phyloP scores from a whole-genome alignment of 441 rosid species.

The Populus hybrid region DNA sequence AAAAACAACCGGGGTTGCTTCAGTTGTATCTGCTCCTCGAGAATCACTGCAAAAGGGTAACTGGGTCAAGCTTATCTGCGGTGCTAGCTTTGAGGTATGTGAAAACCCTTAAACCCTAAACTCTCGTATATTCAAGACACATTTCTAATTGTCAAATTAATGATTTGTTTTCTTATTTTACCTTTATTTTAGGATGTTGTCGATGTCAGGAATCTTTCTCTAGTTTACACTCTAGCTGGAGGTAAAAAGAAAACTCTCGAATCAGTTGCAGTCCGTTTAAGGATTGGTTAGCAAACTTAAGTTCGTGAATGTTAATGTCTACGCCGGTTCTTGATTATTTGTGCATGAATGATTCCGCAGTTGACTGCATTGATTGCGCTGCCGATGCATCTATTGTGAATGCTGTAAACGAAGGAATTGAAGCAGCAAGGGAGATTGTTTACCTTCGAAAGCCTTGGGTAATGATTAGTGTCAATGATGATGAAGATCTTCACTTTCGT shows the following conservation, averaged over 20 bases:
- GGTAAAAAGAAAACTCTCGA: constrained; percentile 27
- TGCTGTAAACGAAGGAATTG: constrained; percentile 59
- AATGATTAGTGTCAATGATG: constrained; percentile 65
- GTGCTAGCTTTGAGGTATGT: constrained; percentile 63
- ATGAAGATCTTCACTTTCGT: constrained; percentile 65
- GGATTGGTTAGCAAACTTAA: not conserved
- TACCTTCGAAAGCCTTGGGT: constrained; percentile 57
- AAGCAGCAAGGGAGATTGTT: constrained; percentile 40
- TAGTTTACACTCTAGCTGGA: constrained; percentile 67
- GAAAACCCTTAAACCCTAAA: not conserved
- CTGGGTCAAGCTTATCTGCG: constrained; percentile 77
- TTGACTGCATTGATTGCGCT: constrained; percentile 71
- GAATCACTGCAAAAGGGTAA: constrained; percentile 48
- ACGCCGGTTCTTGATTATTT: not conserved
- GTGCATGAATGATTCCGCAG: constrained; percentile 28
- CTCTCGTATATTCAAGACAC: not conserved
- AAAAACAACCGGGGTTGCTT: constrained; percentile 32
- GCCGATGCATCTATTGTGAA: constrained; percentile 57
- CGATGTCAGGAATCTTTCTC: constrained; percentile 62
- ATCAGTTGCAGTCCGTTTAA: not conserved
- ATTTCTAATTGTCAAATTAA: not conserved
- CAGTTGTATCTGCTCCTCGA: constrained; percentile 37
- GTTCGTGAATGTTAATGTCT: not conserved
- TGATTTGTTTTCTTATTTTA: not conserved
- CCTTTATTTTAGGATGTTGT: constrained; percentile 42